A percentile compares a stretch with the other conserved stretches of the same genome.
These are phyloP conservation scores for Paspalum notatum DNA, from an alignment of 176 grass and related monocot species.

Conservation along the genomic window DNA sequence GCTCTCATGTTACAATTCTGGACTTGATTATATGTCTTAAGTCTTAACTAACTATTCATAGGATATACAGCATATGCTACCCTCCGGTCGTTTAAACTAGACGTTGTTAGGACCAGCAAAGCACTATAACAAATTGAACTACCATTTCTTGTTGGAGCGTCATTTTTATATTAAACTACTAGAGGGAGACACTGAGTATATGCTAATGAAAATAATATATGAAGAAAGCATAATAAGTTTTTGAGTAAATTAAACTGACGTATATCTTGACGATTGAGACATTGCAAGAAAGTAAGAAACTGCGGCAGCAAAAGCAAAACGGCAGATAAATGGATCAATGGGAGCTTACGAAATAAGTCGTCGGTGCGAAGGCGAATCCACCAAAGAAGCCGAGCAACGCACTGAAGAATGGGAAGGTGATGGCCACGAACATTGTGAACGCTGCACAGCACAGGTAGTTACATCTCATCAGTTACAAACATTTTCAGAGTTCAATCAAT, in stretches of 20 bases:
- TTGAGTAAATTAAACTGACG: no score
- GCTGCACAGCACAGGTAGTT: conserved; percentile 39
- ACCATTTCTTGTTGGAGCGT: no score
- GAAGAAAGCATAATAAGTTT: neutral
- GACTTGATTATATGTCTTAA: neutral
- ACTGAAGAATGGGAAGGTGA: conserved; percentile 84
- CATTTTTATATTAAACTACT: no score
- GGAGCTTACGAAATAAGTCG: conserved; percentile 76
- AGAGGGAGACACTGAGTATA: no score
- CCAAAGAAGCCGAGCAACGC: conserved; percentile 87
- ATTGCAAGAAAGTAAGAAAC: neutral
- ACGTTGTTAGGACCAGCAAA: no score
- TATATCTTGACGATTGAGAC: neutral
- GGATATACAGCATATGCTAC: no score
- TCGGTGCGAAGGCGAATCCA: conserved; percentile 79
- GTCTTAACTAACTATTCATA: no score
- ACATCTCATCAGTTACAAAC: neutral
- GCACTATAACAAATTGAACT: no score
- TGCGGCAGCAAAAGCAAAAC: neutral
- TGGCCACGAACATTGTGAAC: conserved; percentile 92
- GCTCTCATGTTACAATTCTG: neutral
- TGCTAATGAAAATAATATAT: neutral
- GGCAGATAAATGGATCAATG: neutral
- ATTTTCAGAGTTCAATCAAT: neutral
- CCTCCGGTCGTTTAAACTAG: no score